Percentiles rank a stretch among this genome's conserved stretches.
Conservation (phyloP, 768 basidiomycete genomes). For the Filobasidium floriforme region DNA sequence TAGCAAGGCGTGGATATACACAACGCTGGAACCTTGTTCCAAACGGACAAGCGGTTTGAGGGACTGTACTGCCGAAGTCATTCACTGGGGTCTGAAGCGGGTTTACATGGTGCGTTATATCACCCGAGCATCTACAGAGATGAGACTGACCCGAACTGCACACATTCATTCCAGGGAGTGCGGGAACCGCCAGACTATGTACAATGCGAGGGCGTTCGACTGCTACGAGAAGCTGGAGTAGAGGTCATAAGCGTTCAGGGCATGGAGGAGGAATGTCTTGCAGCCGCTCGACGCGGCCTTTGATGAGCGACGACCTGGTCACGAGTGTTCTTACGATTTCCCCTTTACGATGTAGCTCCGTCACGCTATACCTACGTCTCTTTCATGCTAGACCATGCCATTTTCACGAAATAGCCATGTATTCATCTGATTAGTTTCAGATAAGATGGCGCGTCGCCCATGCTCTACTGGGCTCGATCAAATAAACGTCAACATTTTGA, state of each 20-base stretch:
- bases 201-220: slow-evolving; percentile 74
- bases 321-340: no score
- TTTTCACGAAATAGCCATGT: no score
- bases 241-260: slow-evolving; percentile 46
- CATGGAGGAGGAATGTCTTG: slow-evolving; percentile 71
- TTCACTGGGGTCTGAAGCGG: slow-evolving; percentile 59
- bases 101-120: slow-evolving; percentile 58
- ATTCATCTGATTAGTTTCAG: no score
- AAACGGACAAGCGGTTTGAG: slow-evolving; percentile 74
- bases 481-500: no score
- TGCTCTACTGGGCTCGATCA: no score
- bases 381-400: no score
- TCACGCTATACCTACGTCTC: not conserved
- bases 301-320: not conserved
- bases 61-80: slow-evolving; percentile 77
- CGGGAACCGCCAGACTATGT: slow-evolving; percentile 93
- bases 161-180: slow-evolving; percentile 52
- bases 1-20: slow-evolving; percentile 67
- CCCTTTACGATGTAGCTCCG: not conserved
- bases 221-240: slow-evolving; percentile 44
- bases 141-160: not conserved
- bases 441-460: no score
- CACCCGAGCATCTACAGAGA: not conserved
- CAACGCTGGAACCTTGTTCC: slow-evolving; percentile 95
- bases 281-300: slow-evolving; percentile 60